Base-by-base conservation (phyloP, 1,139 yeast species). In the Yamadazyma triangularis region DNA sequence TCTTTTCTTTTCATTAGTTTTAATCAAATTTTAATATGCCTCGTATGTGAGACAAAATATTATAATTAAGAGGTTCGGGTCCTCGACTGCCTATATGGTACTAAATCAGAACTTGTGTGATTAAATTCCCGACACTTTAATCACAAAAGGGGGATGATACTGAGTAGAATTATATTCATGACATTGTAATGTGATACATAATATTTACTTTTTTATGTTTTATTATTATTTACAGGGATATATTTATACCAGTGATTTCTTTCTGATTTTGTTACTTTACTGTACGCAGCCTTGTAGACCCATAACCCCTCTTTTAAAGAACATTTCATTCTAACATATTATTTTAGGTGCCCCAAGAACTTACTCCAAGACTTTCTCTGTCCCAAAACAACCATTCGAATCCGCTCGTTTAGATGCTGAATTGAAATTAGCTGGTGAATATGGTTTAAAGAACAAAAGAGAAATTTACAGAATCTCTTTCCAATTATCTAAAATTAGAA, bases 361-460 rank as follows among this genome's bases (percentile, higher is more conserved):
- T 68, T 83, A 88, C 86, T 89, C 97, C 59, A 91, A 91, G 89
- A 91, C 98, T 63, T 89, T 86, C 87, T 74, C 96, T 64, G 95
- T 89, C 70, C 98, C 98, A 78, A 87, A 87, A 83, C 87, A 94
- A 72, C 96, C 96, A 48, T 91, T 83, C 79, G 98, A 91, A 76
- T 85, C 94, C 55, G 93, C 96, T 70, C 95, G 98, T 83, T 83
- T 91, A 73, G 98, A 91, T 64, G 87, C 95, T 69, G 98, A 93
- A 77, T 85, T 91, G 71, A 88, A 91, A 77, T 85, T 91, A 64
- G 96, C 95, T 62, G 98, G 98, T 80, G 98, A 91, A 77, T 91
- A 74, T 84, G 99, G 98, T 80, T 84, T 91, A 68, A 89, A 88
- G 79, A 91, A 93, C 96, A 91, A 91, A 89, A 87, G 94, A 71